A percentile compares a stretch with the other conserved stretches of the same genome.
phyloP scores from a whole-genome alignment of 768 basidiomycete genomes.

The Psilocybe cubensis region DNA sequence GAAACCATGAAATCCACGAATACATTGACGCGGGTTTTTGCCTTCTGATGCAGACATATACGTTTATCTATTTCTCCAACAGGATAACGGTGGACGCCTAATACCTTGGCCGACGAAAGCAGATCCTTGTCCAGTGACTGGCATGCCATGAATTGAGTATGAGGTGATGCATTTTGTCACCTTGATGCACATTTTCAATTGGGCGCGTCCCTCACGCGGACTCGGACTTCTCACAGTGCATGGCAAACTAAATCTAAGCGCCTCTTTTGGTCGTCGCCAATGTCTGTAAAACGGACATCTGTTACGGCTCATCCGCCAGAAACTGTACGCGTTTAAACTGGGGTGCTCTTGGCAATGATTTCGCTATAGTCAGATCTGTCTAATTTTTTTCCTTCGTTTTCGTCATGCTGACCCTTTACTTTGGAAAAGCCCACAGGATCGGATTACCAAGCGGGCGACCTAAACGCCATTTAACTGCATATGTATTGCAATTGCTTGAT shows the following conservation, averaged over 20 bases:
- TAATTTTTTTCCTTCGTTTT: background rate
- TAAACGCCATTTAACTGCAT: background rate
- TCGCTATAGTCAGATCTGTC: background rate
- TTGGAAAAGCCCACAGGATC: background rate
- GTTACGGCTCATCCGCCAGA: background rate
- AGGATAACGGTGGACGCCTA: constrained; percentile 4
- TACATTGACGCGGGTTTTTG: background rate
- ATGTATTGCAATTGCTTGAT: background rate
- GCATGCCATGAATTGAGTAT: constrained; percentile 2
- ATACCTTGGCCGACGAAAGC: constrained; percentile 5
- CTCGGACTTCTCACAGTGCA: constrained; percentile 12
- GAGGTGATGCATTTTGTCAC: constrained; percentile 9
- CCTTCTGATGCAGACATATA: background rate
- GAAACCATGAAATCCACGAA: background rate
- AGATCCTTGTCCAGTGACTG: background rate
- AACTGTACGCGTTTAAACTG: background rate
- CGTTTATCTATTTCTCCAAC: constrained; percentile 10
- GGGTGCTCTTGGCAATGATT: background rate
- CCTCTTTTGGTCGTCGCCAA: constrained; percentile 6
- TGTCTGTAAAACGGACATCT: background rate
- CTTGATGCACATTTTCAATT: constrained; percentile 2
- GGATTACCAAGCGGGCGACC: background rate
- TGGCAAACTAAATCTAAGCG: background rate
- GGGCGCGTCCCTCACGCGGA: constrained; percentile 3
- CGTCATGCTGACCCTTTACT: background rate